Percentiles rank a stretch among this genome's conserved stretches.
Conservation (phyloP, 2,329 filamentous ascomycete species). For the Allantophomopsis cytisporea region DNA sequence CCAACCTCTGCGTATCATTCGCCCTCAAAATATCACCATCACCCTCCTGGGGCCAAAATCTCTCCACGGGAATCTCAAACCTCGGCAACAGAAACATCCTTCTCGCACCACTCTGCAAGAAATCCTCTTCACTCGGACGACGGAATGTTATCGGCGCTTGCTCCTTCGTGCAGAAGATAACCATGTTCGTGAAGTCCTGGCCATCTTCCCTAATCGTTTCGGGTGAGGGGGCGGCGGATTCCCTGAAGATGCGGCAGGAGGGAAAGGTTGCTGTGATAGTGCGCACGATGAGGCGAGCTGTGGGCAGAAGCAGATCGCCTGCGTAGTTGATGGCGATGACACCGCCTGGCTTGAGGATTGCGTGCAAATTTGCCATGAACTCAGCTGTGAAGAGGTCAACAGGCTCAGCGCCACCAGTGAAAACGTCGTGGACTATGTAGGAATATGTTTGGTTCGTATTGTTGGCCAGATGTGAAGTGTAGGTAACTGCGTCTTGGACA, state of each 20-base stretch:
- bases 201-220: slow-evolving; percentile 31
- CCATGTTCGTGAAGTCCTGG: slow-evolving; percentile 84
- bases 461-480: slow-evolving; percentile 33
- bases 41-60: slow-evolving; percentile 26
- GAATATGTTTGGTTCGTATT: slow-evolving; percentile 43
- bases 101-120: slow-evolving; percentile 57
- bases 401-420: slow-evolving; percentile 85
- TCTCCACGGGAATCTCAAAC: slow-evolving; percentile 47
- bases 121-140: slow-evolving; percentile 47
- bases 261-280: slow-evolving; percentile 77
- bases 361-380: slow-evolving; percentile 60
- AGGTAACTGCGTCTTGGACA: slow-evolving; percentile 71
- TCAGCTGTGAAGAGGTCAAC: slow-evolving; percentile 76
- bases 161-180: slow-evolving; percentile 62
- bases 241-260: slow-evolving; percentile 83
- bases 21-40: slow-evolving; percentile 34
- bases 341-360: slow-evolving; percentile 63
- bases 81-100: slow-evolving; percentile 31
- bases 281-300: slow-evolving; percentile 64
- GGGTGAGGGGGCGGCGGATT: slow-evolving; percentile 41
- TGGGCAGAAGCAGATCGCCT: slow-evolving; percentile 67
- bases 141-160: slow-evolving; percentile 48
- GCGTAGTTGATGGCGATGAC: slow-evolving; percentile 95
- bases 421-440: slow-evolving; percentile 96
- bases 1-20: slow-evolving; percentile 50